Percentiles rank a stretch among this genome's conserved stretches.
These are phyloP conservation scores for Chalciporus piperatus DNA, from an alignment of 768 basidiomycete species.

Conservation along the genomic window DNA sequence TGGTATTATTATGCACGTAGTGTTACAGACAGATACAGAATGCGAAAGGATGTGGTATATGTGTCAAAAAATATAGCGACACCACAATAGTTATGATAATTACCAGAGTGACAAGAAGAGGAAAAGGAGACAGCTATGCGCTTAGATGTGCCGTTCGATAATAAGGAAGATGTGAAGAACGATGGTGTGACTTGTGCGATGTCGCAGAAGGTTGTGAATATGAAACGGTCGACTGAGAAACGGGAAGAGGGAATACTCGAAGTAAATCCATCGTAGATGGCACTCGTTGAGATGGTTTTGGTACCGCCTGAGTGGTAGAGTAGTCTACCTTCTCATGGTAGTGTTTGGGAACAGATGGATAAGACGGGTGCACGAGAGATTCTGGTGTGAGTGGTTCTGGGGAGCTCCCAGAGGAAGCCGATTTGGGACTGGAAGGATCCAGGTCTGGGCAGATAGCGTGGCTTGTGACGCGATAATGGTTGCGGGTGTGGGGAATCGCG, in stretches of 20 bases:
- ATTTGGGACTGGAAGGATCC: conserved; percentile 41
- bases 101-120: neutral
- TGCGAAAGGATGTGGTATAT: conserved; percentile 25
- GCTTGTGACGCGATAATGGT: conserved; percentile 17
- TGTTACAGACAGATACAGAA: conserved; percentile 1
- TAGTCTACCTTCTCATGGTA: conserved; percentile 28
- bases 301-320: conserved; percentile 26
- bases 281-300: conserved; percentile 24
- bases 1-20: neutral
- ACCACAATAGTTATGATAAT: conserved; percentile 18
- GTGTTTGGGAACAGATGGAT: conserved; percentile 22
- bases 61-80: conserved; percentile 35
- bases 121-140: conserved; percentile 14
- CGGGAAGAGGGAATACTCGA: conserved; percentile 47
- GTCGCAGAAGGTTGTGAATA: conserved; percentile 15
- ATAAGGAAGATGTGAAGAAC: conserved; percentile 23
- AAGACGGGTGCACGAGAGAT: conserved; percentile 18
- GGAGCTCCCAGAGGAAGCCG: conserved; percentile 35
- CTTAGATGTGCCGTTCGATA: conserved; percentile 21
- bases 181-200: conserved; percentile 26
- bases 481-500: conserved; percentile 21
- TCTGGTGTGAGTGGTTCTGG: conserved; percentile 33
- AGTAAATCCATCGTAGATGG: conserved; percentile 43
- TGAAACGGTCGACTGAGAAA: conserved; percentile 19
- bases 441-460: conserved; percentile 39